Evolutionary conservation across 1,284 basidiomycete genomes (phyloP), one percentile per base, ranked within the genome.

Genomic region (Takashimella tepidaria): DNA sequence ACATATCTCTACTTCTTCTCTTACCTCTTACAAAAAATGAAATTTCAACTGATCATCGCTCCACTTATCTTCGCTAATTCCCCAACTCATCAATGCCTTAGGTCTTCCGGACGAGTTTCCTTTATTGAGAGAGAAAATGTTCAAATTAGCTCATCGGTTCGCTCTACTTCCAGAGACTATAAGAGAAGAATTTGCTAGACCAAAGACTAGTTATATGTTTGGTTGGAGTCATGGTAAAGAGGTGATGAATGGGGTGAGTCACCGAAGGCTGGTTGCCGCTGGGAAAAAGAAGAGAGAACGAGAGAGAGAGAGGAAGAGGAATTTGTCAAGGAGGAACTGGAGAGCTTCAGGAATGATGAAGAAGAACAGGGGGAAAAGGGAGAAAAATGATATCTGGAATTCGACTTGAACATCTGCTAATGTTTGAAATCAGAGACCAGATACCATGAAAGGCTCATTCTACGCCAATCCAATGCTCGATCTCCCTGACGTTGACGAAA

Each of bases 141-240:
- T 96, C 53, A 82, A 79, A 59, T 77, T 89, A 43, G 83, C 87
- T 1, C 83, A 88, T 69, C 76, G 79, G 42, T 91, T 95, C 67
- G 86, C 88, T 0, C 78, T 79, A 20, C 77, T 93, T 5, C 82
- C 85, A 16, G 83, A 86, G 47, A 66, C 72, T 12, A 73, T 74
- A 11, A 80, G 86, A 46, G 88, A 91, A 67, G 80, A 80, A 51
- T 88, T 89, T 66, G 81, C 83, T 1, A 51, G 65, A 24, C 67
- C 71, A 10, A 67, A 73, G 22, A 64, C 62, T 20, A 62, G 60
- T 12, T 78, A 75, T 60, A 55, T 63, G 40, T 93, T 92, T 72
- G 92, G 92, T 20, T 96, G 92, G 92, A 89, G 86, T 42, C 88
- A 92, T 74, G 92, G 92, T 50, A 93, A 93, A 80, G 92, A 96